Evolutionary conservation across 352 stramenopile species (phyloP).

Genomic region (Phytophthora tubulina): DNA sequence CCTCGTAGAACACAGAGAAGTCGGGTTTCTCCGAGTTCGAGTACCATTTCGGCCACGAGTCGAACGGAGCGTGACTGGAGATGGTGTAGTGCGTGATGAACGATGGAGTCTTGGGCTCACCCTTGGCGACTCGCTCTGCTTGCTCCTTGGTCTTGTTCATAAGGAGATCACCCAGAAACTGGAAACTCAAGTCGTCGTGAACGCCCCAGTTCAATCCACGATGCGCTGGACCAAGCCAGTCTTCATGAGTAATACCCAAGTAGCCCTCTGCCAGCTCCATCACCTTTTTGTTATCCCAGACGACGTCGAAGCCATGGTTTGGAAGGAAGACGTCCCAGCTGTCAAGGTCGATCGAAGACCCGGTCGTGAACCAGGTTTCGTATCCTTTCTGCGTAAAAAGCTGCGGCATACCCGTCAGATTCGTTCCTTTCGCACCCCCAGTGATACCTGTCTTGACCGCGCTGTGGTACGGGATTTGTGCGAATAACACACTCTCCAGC

Average conservation of each 20-base stretch:
- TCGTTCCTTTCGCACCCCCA: slow-evolving; percentile 29
- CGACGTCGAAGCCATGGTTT: slow-evolving; percentile 55
- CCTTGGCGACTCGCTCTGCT: slow-evolving; percentile 22
- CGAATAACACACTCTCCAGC: slow-evolving; percentile 63
- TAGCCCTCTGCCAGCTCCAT: slow-evolving; percentile 45
- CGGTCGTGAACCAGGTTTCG: slow-evolving; percentile 58
- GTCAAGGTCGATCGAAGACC: slow-evolving; percentile 54
- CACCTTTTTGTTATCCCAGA: slow-evolving; percentile 51
- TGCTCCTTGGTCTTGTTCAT: slow-evolving; percentile 56
- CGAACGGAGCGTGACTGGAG: slow-evolving; percentile 62
- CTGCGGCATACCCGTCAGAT: slow-evolving; percentile 56
- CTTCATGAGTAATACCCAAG: slow-evolving; percentile 40
- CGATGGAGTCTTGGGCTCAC: slow-evolving; percentile 47
- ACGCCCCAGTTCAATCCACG: slow-evolving; percentile 50
- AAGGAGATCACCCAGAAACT: slow-evolving; percentile 58
- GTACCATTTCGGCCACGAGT: slow-evolving; percentile 53
- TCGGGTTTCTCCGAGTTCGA: slow-evolving; percentile 41
- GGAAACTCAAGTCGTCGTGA: slow-evolving; percentile 59
- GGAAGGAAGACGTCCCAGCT: slow-evolving; percentile 58
- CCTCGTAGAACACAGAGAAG: slow-evolving; percentile 48
- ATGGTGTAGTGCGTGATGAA: slow-evolving; percentile 73
- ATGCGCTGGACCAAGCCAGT: slow-evolving; percentile 41
- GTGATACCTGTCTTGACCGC: slow-evolving; percentile 48
- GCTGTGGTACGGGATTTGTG: slow-evolving; percentile 56
- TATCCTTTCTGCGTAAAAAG: slow-evolving; percentile 62